Percentiles rank a stretch among this genome's conserved stretches.
phyloP scores from a whole-genome alignment of 805 yeast genomes.

The Tetrapisispora phaffii region DNA sequence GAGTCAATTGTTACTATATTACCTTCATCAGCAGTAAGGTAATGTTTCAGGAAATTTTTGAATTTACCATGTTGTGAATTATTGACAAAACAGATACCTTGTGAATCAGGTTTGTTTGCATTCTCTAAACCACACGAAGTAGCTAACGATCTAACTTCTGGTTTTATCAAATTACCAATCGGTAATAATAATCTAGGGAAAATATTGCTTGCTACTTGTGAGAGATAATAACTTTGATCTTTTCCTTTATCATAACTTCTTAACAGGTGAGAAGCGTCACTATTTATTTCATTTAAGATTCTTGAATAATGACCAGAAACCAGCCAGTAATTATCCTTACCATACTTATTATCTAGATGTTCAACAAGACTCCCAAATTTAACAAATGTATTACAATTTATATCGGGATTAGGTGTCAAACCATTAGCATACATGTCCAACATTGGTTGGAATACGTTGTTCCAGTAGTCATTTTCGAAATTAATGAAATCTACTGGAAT shows the following conservation, averaged over 20 bases:
- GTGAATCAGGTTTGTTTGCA: slow-evolving; percentile 83
- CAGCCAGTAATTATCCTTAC: slow-evolving; percentile 56
- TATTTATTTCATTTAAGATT: slow-evolving; percentile 27
- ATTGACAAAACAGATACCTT: slow-evolving; percentile 86
- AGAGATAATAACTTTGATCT: slow-evolving; percentile 87
- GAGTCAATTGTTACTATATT: slow-evolving; percentile 44
- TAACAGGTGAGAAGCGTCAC: slow-evolving; percentile 38
- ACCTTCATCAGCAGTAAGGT: slow-evolving; percentile 65
- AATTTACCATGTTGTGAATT: slow-evolving; percentile 52
- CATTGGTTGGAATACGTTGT: slow-evolving; percentile 89
- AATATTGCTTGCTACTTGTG: slow-evolving; percentile 45
- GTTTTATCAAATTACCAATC: slow-evolving; percentile 67
- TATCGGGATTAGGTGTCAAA: slow-evolving; percentile 89
- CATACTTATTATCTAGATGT: slow-evolving; percentile 36
- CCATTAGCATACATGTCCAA: slow-evolving; percentile 60
- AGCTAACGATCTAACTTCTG: slow-evolving; percentile 65
- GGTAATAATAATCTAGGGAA: slow-evolving; percentile 59
- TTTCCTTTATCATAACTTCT: slow-evolving; percentile 52
- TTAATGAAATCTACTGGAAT: slow-evolving; percentile 69
- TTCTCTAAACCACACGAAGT: slow-evolving; percentile 41
- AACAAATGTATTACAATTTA: slow-evolving; percentile 73
- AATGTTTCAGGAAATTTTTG: slow-evolving; percentile 63
- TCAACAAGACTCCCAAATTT: slow-evolving; percentile 76
- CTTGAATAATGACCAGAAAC: slow-evolving; percentile 83
- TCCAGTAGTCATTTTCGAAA: slow-evolving; percentile 90